These are phyloP conservation scores for Xenosphaeropsis pyriputrescens DNA, from an alignment of 2,329 filamentous ascomycete genomes.

Conservation along the genomic window DNA sequence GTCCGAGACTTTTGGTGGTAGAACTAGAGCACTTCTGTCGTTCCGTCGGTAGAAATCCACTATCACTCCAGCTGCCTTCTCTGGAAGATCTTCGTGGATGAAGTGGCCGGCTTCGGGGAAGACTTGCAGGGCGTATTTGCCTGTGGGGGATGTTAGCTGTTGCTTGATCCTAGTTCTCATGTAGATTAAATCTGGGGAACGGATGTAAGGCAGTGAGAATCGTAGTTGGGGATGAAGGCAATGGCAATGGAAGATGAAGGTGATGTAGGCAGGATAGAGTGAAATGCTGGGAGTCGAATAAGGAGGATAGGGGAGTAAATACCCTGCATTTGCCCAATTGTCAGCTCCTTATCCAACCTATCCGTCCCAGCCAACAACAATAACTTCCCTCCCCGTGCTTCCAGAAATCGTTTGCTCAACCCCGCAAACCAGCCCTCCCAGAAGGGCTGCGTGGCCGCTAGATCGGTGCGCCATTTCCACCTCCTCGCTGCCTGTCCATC, in stretches of 20 bases:
- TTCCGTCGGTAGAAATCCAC: constrained; percentile 89
- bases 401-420: constrained; percentile 76
- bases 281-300: too few species aligned
- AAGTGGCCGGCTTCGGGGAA: constrained; percentile 94
- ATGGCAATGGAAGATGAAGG: too few species aligned
- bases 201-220: too few species aligned
- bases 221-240: too few species aligned
- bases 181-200: too few species aligned
- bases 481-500: constrained; percentile 2
- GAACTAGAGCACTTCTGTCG: constrained; percentile 67
- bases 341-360: constrained; percentile 77
- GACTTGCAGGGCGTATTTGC: constrained; percentile 91
- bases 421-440: constrained; percentile 93
- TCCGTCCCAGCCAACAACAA: constrained; percentile 81
- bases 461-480: constrained; percentile 79
- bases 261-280: too few species aligned
- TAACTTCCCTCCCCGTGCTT: constrained; percentile 68
- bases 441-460: constrained; percentile 71
- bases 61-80: constrained; percentile 72
- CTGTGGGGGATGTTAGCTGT: constrained; percentile 20
- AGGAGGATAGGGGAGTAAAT: constrained; percentile 10
- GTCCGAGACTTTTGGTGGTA: constrained; percentile 85
- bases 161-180: too few species aligned
- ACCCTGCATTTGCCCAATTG: constrained; percentile 97
- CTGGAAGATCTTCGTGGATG: constrained; percentile 86